phyloP scores from a whole-genome alignment of 116 monocot species.

The Dioscorea cayenensis region DNA sequence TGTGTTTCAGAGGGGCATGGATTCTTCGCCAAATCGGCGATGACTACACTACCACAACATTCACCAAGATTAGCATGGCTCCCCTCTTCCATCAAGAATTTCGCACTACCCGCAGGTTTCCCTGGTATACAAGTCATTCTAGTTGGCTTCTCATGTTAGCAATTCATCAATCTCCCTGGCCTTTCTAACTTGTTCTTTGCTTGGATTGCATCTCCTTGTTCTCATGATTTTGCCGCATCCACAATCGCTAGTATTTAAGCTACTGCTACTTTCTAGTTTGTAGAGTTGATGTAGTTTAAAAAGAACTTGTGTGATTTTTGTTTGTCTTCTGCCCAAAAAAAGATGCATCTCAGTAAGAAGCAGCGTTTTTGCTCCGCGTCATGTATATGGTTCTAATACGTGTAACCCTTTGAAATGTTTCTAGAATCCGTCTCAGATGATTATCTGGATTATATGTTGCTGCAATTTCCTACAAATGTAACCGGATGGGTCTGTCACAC shows the following conservation, averaged over 20 bases:
- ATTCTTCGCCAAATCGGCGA: conserved; percentile 5
- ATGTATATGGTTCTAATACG: background rate
- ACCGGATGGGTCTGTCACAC: conserved; percentile 95
- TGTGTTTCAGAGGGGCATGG: conserved; percentile 11
- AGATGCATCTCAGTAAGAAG: background rate
- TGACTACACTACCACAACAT: background rate
- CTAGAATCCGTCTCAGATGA: conserved; percentile 92
- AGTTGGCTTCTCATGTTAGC: too few species aligned
- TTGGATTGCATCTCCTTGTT: too few species aligned
- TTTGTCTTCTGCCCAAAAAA: background rate
- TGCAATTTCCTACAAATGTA: conserved; percentile 93
- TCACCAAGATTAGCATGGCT: conserved; percentile 20
- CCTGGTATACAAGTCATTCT: conserved; percentile 38
- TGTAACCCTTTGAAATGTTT: background rate
- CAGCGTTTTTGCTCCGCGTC: background rate
- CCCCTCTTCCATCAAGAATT: conserved; percentile 33
- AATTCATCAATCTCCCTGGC: too few species aligned
- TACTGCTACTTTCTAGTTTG: too few species aligned
- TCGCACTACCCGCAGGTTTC: conserved; percentile 68
- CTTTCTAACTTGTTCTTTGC: too few species aligned
- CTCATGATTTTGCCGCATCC: too few species aligned
- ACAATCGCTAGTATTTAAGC: too few species aligned
- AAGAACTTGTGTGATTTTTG: background rate
- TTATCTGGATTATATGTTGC: conserved; percentile 88
- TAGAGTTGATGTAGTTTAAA: too few species aligned